Percentiles rank a stretch among this genome's conserved stretches.
phyloP scores from a whole-genome alignment of 176 grass and related monocot genomes.

The Dendrocalamus sinicus region DNA sequence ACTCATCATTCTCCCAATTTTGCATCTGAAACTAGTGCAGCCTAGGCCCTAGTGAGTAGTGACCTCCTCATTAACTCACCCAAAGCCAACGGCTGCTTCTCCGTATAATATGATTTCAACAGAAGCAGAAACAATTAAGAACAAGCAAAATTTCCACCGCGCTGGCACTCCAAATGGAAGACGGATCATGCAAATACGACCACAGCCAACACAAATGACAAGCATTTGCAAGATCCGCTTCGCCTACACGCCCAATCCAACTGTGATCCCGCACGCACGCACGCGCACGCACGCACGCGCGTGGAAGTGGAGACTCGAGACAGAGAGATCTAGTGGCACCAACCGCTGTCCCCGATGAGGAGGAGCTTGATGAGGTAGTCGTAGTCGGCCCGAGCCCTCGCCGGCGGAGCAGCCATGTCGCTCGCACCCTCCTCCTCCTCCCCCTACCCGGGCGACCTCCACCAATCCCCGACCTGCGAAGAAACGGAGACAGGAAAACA shows the following conservation, averaged over 20 bases:
- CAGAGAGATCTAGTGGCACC: conserved; percentile 52
- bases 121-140: neutral
- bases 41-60: neutral
- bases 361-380: conserved; percentile 89
- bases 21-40: conserved; percentile 11
- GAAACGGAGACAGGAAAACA: neutral
- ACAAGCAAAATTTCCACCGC: neutral
- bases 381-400: conserved; percentile 75
- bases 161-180: neutral
- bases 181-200: neutral
- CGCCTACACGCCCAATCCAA: neutral
- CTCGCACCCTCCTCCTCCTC: conserved; percentile 21
- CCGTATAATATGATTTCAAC: neutral
- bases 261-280: conserved; percentile 33
- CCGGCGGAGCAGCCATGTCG: conserved; percentile 75
- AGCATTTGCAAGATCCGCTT: conserved; percentile 27
- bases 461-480: conserved; percentile 50
- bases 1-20: neutral
- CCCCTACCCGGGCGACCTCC: conserved; percentile 39
- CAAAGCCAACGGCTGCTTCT: neutral
- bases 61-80: neutral
- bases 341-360: conserved; percentile 92
- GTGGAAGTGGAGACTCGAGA: neutral
- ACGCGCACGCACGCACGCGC: neutral
- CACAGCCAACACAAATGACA: neutral